Conservation (phyloP, 2,329 filamentous ascomycete genomes). For the Stemphylium lycopersici region DNA sequence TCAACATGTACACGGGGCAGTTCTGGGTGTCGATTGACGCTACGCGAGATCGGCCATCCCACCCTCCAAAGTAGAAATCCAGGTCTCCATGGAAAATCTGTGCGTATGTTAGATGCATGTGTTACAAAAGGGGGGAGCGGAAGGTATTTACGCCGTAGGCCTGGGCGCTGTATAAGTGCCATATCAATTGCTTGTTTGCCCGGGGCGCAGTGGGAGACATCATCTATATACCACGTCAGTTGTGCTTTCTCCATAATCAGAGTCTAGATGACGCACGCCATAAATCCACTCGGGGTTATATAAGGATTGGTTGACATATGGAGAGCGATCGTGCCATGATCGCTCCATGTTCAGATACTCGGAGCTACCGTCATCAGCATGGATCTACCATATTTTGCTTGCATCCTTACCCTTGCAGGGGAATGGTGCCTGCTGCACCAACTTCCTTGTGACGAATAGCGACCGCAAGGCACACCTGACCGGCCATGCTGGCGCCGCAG, state of each 20-base stretch:
- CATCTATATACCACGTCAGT: slow-evolving; percentile 44
- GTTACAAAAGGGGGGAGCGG: background rate
- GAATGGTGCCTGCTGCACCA: slow-evolving; percentile 55
- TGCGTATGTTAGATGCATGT: background rate
- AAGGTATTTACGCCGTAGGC: slow-evolving; percentile 51
- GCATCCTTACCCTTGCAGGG: slow-evolving; percentile 50
- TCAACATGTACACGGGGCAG: slow-evolving; percentile 60
- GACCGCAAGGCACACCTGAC: slow-evolving; percentile 57
- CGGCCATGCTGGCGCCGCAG: slow-evolving; percentile 59
- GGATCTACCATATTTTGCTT: no score
- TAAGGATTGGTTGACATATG: slow-evolving; percentile 56
- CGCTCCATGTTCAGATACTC: slow-evolving; percentile 54
- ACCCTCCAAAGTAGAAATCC: slow-evolving; percentile 60
- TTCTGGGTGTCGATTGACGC: slow-evolving; percentile 55
- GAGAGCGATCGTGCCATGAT: slow-evolving; percentile 54
- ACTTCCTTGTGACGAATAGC: slow-evolving; percentile 56
- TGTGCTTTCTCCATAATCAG: no score
- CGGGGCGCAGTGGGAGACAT: slow-evolving; percentile 55
- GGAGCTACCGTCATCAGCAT: slow-evolving; percentile 32
- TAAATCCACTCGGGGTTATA: slow-evolving; percentile 59
- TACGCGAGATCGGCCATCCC: slow-evolving; percentile 55
- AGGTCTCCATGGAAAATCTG: slow-evolving; percentile 59
- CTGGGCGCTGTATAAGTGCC: slow-evolving; percentile 58
- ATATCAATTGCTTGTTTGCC: slow-evolving; percentile 56
- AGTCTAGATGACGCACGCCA: slow-evolving; percentile 36